Base-by-base conservation (phyloP, 2,329 filamentous ascomycete genomes). In the Xylaria arbuscula region DNA sequence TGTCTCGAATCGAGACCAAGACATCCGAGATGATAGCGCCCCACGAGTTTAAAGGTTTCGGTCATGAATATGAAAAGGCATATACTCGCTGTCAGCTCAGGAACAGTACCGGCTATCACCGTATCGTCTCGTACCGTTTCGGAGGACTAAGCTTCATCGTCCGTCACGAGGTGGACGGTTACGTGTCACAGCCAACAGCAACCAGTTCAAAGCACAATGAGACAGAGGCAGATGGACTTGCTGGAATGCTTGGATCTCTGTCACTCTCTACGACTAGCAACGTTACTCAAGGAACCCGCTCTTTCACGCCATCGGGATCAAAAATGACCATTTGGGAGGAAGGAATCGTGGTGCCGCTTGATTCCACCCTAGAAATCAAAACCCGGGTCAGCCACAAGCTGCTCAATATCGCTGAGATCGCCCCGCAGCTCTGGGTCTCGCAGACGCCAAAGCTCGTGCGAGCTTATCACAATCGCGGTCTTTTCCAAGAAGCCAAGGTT, bases 371-470 rank as follows among this genome's bases (percentile, higher is more conserved):
- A 11, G 81, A 85, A 70, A 80, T 85, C 75, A 85, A 85, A 74
- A 85, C 82, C 8, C 79, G 80, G 1, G 73, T 77, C n/a, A 40
- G 48, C 4, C 71, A 77, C 34, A 81, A 77, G 50, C 73, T 61
- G 24, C 69, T 85, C 17, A n/a, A 68, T 2, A 60, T 84, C 11
- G 0, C 70, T 10, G 77, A 83, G 6, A 72, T 83, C 38, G 76
- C 76, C 28, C 67, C 81, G 1, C 82, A 84, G 73, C 77, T 85
- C 28, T 85, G 83, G 83, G 69, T 78, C 17, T 84, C 81, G 5
- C 83, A 85, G 74, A 85, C 83, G 0, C 79, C 80, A 0, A 83
- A 82, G 48, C 81, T 85, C 40, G 81, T 85, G n/a, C 78, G 80
- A 36, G 83, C 81, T 0, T 83, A 83, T 68, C 81, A 85, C 68